phyloP scores from a whole-genome alignment of 1,284 basidiomycete species.

The Cystobasidium sp. region DNA sequence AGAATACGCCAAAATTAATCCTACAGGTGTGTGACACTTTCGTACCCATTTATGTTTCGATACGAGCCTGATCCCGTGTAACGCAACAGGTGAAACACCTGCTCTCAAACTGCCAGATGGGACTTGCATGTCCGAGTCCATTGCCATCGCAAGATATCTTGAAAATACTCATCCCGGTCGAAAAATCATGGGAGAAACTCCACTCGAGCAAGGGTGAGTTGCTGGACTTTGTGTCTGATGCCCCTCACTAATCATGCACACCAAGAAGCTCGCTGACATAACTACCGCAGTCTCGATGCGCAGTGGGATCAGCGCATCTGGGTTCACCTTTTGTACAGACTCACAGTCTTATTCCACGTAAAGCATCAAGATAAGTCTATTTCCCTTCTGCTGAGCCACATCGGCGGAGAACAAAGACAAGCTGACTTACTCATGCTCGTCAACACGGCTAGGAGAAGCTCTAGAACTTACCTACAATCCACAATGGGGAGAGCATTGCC shows the following conservation, averaged over 20 bases:
- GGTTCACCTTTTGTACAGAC: conserved; percentile 35
- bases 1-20: conserved; percentile 34
- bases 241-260: too few species aligned
- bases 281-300: conserved; percentile 14
- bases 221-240: too few species aligned
- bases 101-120: conserved; percentile 23
- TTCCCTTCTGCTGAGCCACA: too few species aligned
- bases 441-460: conserved; percentile 15
- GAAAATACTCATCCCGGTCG: conserved; percentile 31
- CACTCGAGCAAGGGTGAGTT: conserved; percentile 36
- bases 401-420: background rate
- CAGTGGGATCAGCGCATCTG: conserved; percentile 38
- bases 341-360: conserved; percentile 30
- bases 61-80: background rate
- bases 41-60: too few species aligned
- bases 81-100: conserved; percentile 22
- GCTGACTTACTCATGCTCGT: conserved; percentile 5
- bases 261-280: background rate
- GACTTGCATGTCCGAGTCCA: conserved; percentile 31
- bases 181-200: conserved; percentile 32
- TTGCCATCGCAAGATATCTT: conserved; percentile 22
- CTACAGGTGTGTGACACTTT: conserved; percentile 4
- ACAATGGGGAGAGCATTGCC: conserved; percentile 40
- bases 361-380: conserved; percentile 12
- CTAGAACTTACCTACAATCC: conserved; percentile 32